These are phyloP conservation scores for Cercophora scortea DNA, from an alignment of 495 filamentous ascomycete species.

Conservation along the genomic window DNA sequence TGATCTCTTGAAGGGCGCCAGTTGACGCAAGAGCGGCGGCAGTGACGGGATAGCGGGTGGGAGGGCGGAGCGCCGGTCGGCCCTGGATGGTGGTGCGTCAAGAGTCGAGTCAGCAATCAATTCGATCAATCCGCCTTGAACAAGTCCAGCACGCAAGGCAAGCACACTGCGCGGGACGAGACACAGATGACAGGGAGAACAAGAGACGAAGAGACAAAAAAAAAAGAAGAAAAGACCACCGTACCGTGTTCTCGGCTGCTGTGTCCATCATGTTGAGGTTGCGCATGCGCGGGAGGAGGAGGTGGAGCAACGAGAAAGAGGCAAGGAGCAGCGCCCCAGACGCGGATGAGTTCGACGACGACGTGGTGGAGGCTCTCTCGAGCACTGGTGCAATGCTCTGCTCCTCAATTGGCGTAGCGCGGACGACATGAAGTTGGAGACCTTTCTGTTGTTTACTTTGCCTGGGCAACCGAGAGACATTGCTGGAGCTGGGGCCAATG, in stretches of 20 bases:
- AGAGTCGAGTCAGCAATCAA: slow-evolving; percentile 2
- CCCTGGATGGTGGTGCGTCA: background rate
- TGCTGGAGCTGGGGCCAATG: too few species aligned
- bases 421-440: slow-evolving; percentile 5
- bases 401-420: slow-evolving; percentile 23
- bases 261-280: slow-evolving; percentile 30
- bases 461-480: slow-evolving; percentile 17
- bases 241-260: slow-evolving; percentile 31
- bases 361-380: slow-evolving; percentile 17
- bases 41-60: slow-evolving; percentile 5
- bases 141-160: too few species aligned
- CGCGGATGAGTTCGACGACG: slow-evolving; percentile 14
- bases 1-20: slow-evolving; percentile 30
- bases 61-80: slow-evolving; percentile 14
- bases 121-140: background rate
- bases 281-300: slow-evolving; percentile 21
- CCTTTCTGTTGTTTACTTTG: slow-evolving; percentile 15
- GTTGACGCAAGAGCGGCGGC: background rate
- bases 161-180: too few species aligned
- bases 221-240: background rate
- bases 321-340: slow-evolving; percentile 27
- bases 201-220: background rate
- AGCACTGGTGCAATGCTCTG: slow-evolving; percentile 15
- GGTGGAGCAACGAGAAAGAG: slow-evolving; percentile 22
- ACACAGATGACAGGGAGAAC: background rate